A percentile compares a stretch with the other conserved stretches of the same genome.
Conservation (phyloP, 805 yeast genomes). For the Wickerhamiella siamensis region DNA sequence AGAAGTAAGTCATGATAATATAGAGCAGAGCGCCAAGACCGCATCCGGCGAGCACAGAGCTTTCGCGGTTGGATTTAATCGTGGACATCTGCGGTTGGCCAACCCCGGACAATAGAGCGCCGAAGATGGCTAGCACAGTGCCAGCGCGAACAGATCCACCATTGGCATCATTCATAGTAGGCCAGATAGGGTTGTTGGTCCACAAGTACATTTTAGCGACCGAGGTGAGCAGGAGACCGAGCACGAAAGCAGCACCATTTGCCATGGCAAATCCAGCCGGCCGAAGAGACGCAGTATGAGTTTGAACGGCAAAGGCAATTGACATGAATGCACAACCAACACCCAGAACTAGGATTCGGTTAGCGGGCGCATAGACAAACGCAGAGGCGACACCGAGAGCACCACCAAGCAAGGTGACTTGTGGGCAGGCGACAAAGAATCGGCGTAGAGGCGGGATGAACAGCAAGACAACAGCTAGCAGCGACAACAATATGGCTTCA, state of each 20-base stretch:
- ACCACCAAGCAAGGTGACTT: conserved; percentile 39
- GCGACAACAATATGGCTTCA: conserved; percentile 53
- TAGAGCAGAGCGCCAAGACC: conserved; percentile 72
- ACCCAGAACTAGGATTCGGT: conserved; percentile 50
- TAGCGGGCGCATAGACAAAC: conserved; percentile 49
- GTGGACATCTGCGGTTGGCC: neutral
- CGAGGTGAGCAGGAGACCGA: conserved; percentile 64
- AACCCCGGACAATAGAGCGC: conserved; percentile 42
- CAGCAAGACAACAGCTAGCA: conserved; percentile 44
- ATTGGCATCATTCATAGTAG: conserved; percentile 68
- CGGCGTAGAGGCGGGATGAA: conserved; percentile 32
- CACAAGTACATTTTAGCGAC: conserved; percentile 60
- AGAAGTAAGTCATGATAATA: conserved; percentile 54
- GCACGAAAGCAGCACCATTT: conserved; percentile 41
- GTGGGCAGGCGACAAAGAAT: conserved; percentile 34
- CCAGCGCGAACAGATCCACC: conserved; percentile 80
- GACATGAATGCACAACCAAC: conserved; percentile 52
- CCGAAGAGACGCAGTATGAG: conserved; percentile 27
- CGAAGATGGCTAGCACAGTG: conserved; percentile 43
- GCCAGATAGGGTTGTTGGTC: conserved; percentile 94
- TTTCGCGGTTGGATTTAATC: conserved; percentile 1
- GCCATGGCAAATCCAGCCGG: conserved; percentile 21
- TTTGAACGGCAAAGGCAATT: conserved; percentile 43
- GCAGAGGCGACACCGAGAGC: conserved; percentile 65
- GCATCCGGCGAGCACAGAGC: conserved; percentile 34